Evolutionary conservation across 176 grass and related monocot species (phyloP).

Genomic region (Hyparrhenia diplandra): DNA sequence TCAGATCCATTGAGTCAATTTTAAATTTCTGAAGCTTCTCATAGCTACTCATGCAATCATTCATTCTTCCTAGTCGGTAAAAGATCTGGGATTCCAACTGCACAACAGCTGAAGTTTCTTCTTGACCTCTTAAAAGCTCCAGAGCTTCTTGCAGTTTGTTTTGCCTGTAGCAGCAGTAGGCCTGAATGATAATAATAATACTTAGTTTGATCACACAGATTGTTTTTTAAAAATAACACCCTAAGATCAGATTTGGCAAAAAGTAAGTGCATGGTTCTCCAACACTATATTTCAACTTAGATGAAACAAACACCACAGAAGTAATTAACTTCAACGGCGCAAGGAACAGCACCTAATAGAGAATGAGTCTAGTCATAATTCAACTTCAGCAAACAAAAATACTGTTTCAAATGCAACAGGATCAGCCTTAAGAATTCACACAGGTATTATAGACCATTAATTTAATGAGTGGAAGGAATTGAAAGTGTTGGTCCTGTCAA

Average conservation of each 20-base stretch:
- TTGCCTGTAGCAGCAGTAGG: conserved; percentile 93
- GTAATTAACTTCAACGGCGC: not conserved
- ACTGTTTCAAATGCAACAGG: not conserved
- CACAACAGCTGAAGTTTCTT: conserved; percentile 59
- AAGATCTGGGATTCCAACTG: conserved; percentile 94
- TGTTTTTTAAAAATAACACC: conserved; percentile 12
- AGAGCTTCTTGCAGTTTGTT: conserved; percentile 91
- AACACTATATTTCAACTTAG: not conserved
- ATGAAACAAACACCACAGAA: not conserved
- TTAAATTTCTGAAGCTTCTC: conserved; percentile 82
- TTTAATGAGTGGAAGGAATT: not conserved
- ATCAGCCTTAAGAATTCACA: not conserved
- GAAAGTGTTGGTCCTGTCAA: not conserved
- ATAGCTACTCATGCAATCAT: conserved; percentile 80
- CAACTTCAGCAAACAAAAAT: not conserved
- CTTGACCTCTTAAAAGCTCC: conserved; percentile 53
- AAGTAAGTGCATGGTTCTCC: not conserved
- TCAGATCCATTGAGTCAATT: conserved; percentile 82
- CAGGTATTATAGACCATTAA: not conserved
- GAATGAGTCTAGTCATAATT: not conserved
- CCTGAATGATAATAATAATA: conserved; percentile 43
- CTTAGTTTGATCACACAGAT: not conserved
- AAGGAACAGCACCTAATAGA: conserved; percentile 7
- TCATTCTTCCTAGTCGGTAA: conserved; percentile 84
- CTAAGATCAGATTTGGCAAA: not conserved